Base-by-base conservation (phyloP, 2,329 filamentous ascomycete genomes). In the Sporothrix protearum region DNA sequence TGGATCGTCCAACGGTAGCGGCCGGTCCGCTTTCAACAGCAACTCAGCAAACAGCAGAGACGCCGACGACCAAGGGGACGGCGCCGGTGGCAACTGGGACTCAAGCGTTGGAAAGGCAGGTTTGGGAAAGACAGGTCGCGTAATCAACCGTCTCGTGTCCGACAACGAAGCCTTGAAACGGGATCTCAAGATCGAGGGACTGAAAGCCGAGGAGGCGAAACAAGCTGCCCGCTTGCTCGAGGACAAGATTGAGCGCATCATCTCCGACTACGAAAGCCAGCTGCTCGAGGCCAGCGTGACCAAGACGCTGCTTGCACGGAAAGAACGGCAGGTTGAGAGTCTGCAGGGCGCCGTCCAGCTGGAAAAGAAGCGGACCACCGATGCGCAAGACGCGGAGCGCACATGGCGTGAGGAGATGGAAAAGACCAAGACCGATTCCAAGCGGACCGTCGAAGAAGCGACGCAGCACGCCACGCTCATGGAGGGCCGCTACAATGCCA, bases 61-160 rank as follows among this genome's bases (percentile, higher is more conserved):
- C 25, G 36, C 59, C 19, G 67, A 64, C 51, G 64, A 49, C 75
- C 77, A 53, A 76, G 80, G 47, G 36, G 80, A 81, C 19, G 78
- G 79, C 19, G 76, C 77, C 12, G 82, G 82, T 42, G 75, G 77
- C 22, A 76, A 77, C 73, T 82, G 89, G 87, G 89, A 91, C 77
- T 88, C 88, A 39, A 89, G 89, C 2, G 86, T 92, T 61, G 90
- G 90, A 75, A 90, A 90, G 77, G 89, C 90, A 8, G 89, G 88
- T 2, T 81, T 91, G 2, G 91, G 91, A 57, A 93, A 93, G 82
- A 92, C 90, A 10, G 91, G 91, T 9, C 85, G 91, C 45, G 91
- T 93, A 69, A 95, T 96, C 79, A 93, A 96, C 81, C 88, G 89
- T 77, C 86, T 96, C 70, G 92, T 93, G 78, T 89, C 90, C 69